Evolutionary conservation across 345 rosid genomes (phyloP).

Genomic region (Eucalyptus erythrocorys): DNA sequence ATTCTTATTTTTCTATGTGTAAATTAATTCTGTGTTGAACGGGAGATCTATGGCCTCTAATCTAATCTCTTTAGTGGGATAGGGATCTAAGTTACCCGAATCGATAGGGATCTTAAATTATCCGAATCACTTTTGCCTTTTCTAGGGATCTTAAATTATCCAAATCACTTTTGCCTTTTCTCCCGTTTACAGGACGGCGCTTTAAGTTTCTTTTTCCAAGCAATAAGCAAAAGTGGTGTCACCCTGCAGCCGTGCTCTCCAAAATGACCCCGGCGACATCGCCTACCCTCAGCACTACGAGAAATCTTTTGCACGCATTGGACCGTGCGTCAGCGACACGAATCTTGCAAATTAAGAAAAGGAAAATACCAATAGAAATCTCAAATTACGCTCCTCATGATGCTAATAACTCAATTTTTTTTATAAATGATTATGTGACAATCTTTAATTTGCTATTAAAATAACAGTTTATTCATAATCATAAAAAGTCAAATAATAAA

Average conservation of each 20-base stretch:
- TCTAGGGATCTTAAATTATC: no score
- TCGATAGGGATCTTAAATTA: neutral
- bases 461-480: rapidly evolving
- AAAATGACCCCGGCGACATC: neutral
- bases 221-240: no score
- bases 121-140: neutral
- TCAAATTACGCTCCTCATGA: neutral
- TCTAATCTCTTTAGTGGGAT: neutral
- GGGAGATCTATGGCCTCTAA: neutral
- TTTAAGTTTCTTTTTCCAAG: no score
- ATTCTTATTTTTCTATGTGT: neutral
- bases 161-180: neutral
- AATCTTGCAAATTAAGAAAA: neutral
- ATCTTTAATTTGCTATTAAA: rapidly evolving
- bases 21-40: neutral
- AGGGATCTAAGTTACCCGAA: neutral
- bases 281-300: neutral
- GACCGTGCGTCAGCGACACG: neutral
- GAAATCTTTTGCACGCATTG: neutral
- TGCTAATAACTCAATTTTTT: neutral
- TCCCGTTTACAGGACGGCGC: neutral
- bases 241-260: neutral
- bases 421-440: no score
- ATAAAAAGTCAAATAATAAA: no score
- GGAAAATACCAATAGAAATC: neutral